A percentile compares a stretch with the other conserved stretches of the same genome.
These are phyloP conservation scores for Rhododendron ovatum DNA, from an alignment of 148 eudicot species.

Conservation along the genomic window DNA sequence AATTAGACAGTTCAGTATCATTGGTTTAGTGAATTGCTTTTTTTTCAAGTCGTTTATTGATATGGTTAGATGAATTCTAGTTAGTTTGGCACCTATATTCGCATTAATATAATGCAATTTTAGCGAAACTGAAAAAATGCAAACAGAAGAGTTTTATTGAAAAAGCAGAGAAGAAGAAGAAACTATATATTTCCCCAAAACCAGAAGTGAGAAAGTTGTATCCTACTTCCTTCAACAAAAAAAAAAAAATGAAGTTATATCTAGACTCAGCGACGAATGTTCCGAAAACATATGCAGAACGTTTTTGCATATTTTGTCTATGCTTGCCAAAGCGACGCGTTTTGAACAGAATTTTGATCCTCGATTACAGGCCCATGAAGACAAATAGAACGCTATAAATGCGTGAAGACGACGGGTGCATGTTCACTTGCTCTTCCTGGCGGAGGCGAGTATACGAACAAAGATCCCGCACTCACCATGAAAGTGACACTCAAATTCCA, in stretches of 20 bases:
- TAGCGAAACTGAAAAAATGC: background rate
- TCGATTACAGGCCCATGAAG: conserved; percentile 37
- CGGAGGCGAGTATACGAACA: background rate
- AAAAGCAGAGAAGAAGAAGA: background rate
- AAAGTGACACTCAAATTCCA: conserved; percentile 48
- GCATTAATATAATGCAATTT: background rate
- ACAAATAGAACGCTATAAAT: background rate
- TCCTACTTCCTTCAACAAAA: background rate
- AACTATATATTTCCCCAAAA: background rate
- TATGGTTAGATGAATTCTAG: background rate
- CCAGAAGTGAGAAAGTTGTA: background rate
- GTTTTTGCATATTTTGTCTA: no score
- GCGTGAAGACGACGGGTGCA: no score
- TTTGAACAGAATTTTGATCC: background rate
- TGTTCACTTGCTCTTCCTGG: no score
- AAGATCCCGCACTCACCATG: conserved; percentile 41
- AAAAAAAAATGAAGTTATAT: no score
- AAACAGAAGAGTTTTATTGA: background rate
- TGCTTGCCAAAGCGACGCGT: background rate
- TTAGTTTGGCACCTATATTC: background rate
- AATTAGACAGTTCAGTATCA: background rate
- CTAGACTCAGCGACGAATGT: no score
- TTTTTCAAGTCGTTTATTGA: background rate
- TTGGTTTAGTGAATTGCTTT: background rate
- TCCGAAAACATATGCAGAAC: no score